Evolutionary conservation across 164 flowering plant genomes (phyloP), one percentile per base, ranked within the genome.

Genomic region (Euptelea pleiosperma): DNA sequence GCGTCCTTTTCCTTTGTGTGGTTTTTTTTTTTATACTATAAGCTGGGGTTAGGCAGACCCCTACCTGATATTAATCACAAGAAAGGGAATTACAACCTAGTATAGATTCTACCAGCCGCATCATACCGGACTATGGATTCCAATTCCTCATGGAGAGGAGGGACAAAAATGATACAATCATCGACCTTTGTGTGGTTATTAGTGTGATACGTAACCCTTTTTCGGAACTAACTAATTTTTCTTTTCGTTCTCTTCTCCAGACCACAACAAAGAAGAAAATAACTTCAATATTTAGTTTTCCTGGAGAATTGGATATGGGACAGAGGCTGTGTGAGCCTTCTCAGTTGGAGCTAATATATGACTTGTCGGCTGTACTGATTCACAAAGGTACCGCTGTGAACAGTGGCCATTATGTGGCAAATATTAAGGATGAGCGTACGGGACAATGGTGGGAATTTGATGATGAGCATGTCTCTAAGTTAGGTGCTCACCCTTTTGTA

Each of bases 401-500:
- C 51, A 85, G 95, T 78, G 99, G 99, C 30, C 99, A 94, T 67
- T 94, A 94, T 67, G 65, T 89, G 25, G 97, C 95, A 49, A 89
- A 85, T 67, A 89, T 94, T 51, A 91, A 82, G 77, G 93, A 94
- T 77, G 83, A 75, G 49, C 75, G 63, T 40, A 81, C 87, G 9
- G 95, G 91, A 33, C 75, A 70, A 45, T 94, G 99, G 99, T 94
- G 99, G 99, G 86, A 91, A 71, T 91, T 94, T 75, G 97, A 94
- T 72, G 97, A 94, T 71, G 99, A 91, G 70, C 73, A 69, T 60
- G 97, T 94, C 21, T 82, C 95, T 26, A 76, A 79, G 49, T 72
- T 91, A 47, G 99, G 97, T 48, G 41, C 33, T 50, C 86, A 87
- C 39, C 99, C 99, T 30, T 88, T 94, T 74, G 95, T 88, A 31